Evolutionary conservation across 257 asterid species (phyloP).

Genomic region (Craterostigma plantagineum): DNA sequence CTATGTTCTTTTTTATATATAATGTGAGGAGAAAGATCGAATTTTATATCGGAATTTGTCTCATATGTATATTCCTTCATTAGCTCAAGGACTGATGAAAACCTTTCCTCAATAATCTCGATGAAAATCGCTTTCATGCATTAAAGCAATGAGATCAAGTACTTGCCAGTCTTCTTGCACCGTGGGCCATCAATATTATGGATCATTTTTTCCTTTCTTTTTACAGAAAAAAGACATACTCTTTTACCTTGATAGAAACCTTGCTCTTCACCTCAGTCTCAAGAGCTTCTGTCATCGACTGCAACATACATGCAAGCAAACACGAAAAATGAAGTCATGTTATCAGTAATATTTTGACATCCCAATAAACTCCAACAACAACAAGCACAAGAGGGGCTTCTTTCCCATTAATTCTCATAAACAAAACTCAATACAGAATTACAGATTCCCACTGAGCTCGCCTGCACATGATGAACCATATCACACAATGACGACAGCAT

Average conservation of each 20-base stretch:
- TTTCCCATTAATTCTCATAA: too few species aligned
- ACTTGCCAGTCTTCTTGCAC: too few species aligned
- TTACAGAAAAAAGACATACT: background rate
- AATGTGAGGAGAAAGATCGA: background rate
- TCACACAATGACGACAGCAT: background rate
- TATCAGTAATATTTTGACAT: background rate
- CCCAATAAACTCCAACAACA: background rate
- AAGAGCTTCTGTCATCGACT: constrained; percentile 90
- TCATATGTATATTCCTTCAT: background rate
- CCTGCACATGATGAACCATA: too few species aligned
- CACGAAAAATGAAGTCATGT: background rate
- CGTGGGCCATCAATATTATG: too few species aligned
- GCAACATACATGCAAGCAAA: constrained; percentile 7
- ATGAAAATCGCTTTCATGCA: too few species aligned
- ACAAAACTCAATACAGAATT: too few species aligned
- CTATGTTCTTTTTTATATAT: too few species aligned
- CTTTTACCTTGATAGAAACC: constrained; percentile 57
- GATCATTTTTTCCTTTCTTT: background rate
- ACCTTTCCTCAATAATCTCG: too few species aligned
- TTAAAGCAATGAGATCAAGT: too few species aligned
- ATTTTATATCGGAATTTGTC: too few species aligned
- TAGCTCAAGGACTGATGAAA: too few species aligned
- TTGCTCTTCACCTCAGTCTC: constrained; percentile 72
- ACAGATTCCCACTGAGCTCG: too few species aligned
- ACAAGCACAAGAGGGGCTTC: background rate